Conservation (phyloP, 1,284 basidiomycete genomes). For the Chalciporus sp. region DNA sequence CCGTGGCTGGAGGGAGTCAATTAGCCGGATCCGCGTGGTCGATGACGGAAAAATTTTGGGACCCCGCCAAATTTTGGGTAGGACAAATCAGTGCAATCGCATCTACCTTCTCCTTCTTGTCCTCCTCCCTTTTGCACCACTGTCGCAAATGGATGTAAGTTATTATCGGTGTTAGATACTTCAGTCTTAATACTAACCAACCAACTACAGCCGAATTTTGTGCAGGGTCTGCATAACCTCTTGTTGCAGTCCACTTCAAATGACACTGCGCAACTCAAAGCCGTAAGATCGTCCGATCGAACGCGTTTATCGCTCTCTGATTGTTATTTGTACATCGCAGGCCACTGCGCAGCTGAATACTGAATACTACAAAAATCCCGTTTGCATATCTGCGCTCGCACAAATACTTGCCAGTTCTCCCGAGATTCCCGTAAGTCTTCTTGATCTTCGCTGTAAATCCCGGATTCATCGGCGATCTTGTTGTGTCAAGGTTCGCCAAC, state of each 20-base stretch:
- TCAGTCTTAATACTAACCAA: slow-evolving; percentile 1
- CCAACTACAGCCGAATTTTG: slow-evolving; percentile 57
- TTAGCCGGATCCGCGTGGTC: neutral
- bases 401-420: slow-evolving; percentile 87
- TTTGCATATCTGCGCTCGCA: slow-evolving; percentile 91
- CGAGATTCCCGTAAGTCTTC: slow-evolving; percentile 62
- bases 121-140: slow-evolving; percentile 18
- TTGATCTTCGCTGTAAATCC: slow-evolving; percentile 6
- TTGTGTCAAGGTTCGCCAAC: slow-evolving; percentile 81
- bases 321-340: slow-evolving; percentile 43
- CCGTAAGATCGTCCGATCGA: slow-evolving; percentile 56
- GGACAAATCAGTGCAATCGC: slow-evolving; percentile 27
- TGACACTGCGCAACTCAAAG: slow-evolving; percentile 86
- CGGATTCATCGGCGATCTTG: slow-evolving; percentile 7
- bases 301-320: slow-evolving; percentile 20
- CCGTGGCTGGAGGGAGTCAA: neutral
- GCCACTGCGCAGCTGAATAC: slow-evolving; percentile 91
- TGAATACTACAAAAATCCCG: slow-evolving; percentile 89
- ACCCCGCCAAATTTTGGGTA: slow-evolving; percentile 38
- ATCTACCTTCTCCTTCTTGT: slow-evolving; percentile 18
- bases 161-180: neutral
- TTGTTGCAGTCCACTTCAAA: slow-evolving; percentile 84
- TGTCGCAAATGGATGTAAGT: slow-evolving; percentile 34
- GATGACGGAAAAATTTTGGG: slow-evolving; percentile 34
- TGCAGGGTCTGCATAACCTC: slow-evolving; percentile 81